Evolutionary conservation across 2,329 filamentous ascomycete genomes (phyloP).

Genomic region (Rhynchosporium graminicola): DNA sequence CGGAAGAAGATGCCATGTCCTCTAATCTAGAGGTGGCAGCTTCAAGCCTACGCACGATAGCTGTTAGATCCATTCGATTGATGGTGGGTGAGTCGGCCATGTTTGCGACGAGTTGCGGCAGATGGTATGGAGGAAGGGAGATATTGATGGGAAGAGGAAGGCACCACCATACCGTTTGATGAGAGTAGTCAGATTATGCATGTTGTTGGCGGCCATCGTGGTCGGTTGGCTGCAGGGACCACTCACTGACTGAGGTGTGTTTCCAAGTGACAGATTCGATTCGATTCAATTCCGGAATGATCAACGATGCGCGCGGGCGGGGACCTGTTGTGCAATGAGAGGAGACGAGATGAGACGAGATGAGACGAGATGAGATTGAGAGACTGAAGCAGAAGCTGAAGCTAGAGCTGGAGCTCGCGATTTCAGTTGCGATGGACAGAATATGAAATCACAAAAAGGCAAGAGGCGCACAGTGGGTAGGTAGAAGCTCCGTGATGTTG

Average conservation of each 20-base stretch:
- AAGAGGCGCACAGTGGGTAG: background rate
- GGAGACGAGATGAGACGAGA: background rate
- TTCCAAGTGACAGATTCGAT: constrained; percentile 27
- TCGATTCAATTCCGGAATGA: constrained; percentile 29
- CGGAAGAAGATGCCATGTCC: constrained; percentile 83
- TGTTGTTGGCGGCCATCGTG: constrained; percentile 74
- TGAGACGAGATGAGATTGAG: background rate
- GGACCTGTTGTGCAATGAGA: background rate
- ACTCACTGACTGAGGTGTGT: constrained; percentile 23
- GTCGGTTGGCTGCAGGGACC: constrained; percentile 25
- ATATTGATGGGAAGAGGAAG: constrained; percentile 23
- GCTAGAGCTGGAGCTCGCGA: constrained; percentile 4
- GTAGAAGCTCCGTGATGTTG: constrained; percentile 5
- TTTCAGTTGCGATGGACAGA: background rate
- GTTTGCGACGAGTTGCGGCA: constrained; percentile 19
- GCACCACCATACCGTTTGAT: constrained; percentile 82
- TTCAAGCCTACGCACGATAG: constrained; percentile 71
- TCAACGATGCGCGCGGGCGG: constrained; percentile 20
- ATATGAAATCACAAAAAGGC: background rate
- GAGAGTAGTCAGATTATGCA: constrained; percentile 95
- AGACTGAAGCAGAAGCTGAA: background rate
- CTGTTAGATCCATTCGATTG: constrained; percentile 34
- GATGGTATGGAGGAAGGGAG: constrained; percentile 14
- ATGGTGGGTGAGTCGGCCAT: constrained; percentile 35
- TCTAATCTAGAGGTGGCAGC: constrained; percentile 94